Conservation (phyloP, 2,329 filamentous ascomycete genomes). For the Fusarium pseudoanthophilum region DNA sequence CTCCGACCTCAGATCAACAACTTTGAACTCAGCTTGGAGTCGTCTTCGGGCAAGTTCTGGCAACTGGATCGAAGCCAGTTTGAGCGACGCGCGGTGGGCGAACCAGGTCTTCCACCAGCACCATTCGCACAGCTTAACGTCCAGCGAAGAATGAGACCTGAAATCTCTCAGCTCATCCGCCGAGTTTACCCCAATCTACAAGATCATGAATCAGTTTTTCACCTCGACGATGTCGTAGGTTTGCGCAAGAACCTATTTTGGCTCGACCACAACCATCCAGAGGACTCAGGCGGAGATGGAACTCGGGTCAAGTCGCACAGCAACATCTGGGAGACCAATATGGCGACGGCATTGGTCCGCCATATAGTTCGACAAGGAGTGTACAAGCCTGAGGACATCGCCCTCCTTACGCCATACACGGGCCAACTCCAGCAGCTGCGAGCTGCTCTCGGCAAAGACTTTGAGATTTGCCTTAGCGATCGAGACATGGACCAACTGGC, state of each 20-base stretch:
- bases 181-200: no score
- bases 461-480: conserved; percentile 73
- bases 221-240: no score
- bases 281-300: conserved; percentile 51
- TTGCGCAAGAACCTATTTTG: no score
- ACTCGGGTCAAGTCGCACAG: conserved; percentile 57
- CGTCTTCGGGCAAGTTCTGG: conserved; percentile 1
- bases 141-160: conserved; percentile 74
- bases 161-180: conserved; percentile 66
- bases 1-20: conserved; percentile 67
- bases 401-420: conserved; percentile 74
- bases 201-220: no score
- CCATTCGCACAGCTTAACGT: conserved; percentile 57
- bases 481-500: conserved; percentile 66
- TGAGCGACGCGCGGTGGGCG: conserved; percentile 45
- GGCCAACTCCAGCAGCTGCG: conserved; percentile 67
- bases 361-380: conserved; percentile 73
- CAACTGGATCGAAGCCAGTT: conserved; percentile 53
- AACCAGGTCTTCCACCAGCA: conserved; percentile 27
- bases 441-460: conserved; percentile 55
- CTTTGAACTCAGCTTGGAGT: conserved; percentile 55
- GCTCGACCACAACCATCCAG: conserved; percentile 47
- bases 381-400: conserved; percentile 71
- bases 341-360: conserved; percentile 70
- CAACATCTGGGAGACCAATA: conserved; percentile 71